Base-by-base conservation (phyloP, 257 asterid species). In the Forsythia suspensa region DNA sequence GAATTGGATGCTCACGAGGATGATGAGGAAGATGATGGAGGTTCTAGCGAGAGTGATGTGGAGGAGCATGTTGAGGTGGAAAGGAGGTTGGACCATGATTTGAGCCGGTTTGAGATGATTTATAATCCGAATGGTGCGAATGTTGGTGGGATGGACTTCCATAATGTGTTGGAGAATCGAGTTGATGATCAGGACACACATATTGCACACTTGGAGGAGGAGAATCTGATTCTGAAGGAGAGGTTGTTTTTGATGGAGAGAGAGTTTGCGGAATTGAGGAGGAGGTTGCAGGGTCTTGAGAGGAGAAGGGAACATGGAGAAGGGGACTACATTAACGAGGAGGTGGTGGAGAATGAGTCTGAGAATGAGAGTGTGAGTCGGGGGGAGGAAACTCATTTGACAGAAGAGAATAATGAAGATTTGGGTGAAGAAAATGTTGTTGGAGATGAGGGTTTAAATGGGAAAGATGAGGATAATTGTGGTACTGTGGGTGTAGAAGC, bases 21-120 rank as follows among this genome's bases (percentile, higher is more conserved):
- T 18, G 96, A 92, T 1, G 94, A 92, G 18, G 93, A 88, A 24
- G 96, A 88, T 15, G 91, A 77, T 10, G 96, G 88, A 34, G 97
- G 94, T 21, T 92, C 97, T 0, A 92, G 96, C 43, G 97, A 86
- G 83, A 91, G 96, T 77, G 97, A 92, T 74, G 96, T 91, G 66
- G 97, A 91, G 87, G 96, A 91, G 86, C 97, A 92, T 55, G 89
- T 89, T 8, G 95, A 92, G 86, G 92, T 92, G 44, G 97, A 92
- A 85, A 87, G 93, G 87, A 86, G 97, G 88, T 80, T 92, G 86
- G 94, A 90, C 77, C 97, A 90, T 76, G 97, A 90, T 76, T 85
- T 92, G 86, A 92, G 97, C 74, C 88, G 96, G 52, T 92, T 92
- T 63, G 97, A 92, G 83, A 92, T 92, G 97, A 87, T 92, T 40